These are phyloP conservation scores for Bipolaris oryzae DNA, from an alignment of 2,329 filamentous ascomycete genomes.

Conservation along the genomic window DNA sequence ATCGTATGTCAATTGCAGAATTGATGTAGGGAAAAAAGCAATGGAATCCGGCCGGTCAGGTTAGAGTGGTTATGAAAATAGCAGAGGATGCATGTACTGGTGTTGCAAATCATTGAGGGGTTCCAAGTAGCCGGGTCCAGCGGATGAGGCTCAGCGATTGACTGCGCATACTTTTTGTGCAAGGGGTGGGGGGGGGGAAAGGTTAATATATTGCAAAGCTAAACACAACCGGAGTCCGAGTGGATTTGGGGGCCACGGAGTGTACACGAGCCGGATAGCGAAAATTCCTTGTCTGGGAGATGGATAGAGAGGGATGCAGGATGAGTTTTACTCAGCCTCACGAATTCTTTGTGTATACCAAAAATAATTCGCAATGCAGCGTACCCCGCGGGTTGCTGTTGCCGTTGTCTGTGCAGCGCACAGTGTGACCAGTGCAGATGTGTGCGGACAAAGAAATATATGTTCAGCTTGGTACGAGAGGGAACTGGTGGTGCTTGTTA, in stretches of 20 bases:
- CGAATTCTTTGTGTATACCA: constrained; percentile 11
- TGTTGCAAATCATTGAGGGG: not conserved
- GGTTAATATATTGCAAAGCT: too few relatives aligned
- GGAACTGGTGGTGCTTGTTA: too few relatives aligned
- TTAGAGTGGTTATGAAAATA: constrained; percentile 1
- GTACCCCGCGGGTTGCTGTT: not conserved
- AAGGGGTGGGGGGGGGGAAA: not conserved
- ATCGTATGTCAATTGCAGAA: too few relatives aligned
- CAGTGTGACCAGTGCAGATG: constrained; percentile 4
- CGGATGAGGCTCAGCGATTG: constrained; percentile 10
- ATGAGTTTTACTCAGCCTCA: constrained; percentile 6
- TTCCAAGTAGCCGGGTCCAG: not conserved
- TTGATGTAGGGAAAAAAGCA: not conserved
- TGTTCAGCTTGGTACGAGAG: not conserved
- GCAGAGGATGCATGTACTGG: not conserved
- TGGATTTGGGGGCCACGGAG: not conserved
- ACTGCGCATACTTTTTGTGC: constrained; percentile 10
- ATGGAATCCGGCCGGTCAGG: not conserved
- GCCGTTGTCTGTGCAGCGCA: constrained; percentile 4
- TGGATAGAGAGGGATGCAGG: not conserved
- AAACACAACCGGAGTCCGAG: too few relatives aligned
- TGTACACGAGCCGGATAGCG: not conserved
- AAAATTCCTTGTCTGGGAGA: not conserved
- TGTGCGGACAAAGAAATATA: constrained; percentile 7
- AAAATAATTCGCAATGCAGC: not conserved